Evolutionary conservation across 2,329 filamentous ascomycete species (phyloP).

Genomic region (Aspergillus floridensis): DNA sequence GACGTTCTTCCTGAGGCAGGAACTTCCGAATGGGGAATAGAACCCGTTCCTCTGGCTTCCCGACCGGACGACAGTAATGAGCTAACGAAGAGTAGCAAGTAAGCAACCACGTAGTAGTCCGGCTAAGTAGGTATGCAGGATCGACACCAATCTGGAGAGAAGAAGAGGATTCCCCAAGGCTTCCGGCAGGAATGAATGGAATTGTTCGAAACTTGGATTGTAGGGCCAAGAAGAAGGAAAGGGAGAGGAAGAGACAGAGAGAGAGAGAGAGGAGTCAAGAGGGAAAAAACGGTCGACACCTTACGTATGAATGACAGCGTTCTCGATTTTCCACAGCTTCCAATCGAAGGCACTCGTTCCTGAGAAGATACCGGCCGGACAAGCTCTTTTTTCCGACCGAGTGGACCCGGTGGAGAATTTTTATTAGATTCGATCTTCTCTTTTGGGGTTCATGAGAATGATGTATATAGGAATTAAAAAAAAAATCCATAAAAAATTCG

Average conservation of each 20-base stretch:
- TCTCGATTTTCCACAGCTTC: neutral
- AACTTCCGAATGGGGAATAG: constrained; percentile 6
- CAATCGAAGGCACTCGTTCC: constrained; percentile 8
- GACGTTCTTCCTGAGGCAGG: constrained; percentile 1
- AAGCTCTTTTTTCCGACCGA: constrained; percentile 34
- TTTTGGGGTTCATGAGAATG: constrained; percentile 18
- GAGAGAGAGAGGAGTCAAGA: too few species aligned
- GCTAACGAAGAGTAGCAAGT: neutral
- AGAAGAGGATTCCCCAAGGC: neutral
- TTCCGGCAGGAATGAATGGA: neutral
- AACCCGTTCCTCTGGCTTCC: constrained; percentile 4
- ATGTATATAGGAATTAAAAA: constrained; percentile 17
- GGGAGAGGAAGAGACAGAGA: too few species aligned
- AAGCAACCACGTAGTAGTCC: neutral
- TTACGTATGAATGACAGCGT: constrained; percentile 9
- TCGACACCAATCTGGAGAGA: neutral
- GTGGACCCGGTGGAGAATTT: constrained; percentile 31
- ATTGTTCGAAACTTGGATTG: neutral
- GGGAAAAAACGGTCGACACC: neutral
- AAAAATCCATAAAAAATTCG: constrained; percentile 14
- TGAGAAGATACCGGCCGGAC: constrained; percentile 20
- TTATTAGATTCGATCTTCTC: constrained; percentile 33
- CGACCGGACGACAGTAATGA: constrained; percentile 1
- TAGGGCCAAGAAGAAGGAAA: neutral
- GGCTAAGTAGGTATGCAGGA: neutral